Base-by-base conservation (phyloP, 2,329 filamentous ascomycete species). In the Thielaviopsis punctulata region DNA sequence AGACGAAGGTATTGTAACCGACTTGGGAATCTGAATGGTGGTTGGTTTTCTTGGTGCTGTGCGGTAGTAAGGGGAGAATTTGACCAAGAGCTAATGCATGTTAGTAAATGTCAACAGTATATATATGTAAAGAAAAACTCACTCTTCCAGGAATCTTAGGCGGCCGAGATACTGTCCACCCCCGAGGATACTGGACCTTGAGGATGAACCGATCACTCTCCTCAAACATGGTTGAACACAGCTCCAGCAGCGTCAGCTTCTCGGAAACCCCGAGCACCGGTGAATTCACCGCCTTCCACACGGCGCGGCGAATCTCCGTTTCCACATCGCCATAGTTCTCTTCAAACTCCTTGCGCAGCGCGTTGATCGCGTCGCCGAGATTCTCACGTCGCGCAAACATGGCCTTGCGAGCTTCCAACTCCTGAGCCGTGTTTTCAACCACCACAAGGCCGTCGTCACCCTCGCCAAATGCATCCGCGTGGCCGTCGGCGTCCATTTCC, bases 341-440 rank as follows among this genome's bases (percentile, higher is more conserved):
- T 9, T 69, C 65, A 67, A 71, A 68, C 57, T 71, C 69, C 56
- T 62, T 66, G 45, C 65, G 64, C 51, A 71, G 52, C 9, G 69
- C 69, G 52, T 63, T 67, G 19, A 71, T 62, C 33, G 83, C 74
- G 43, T 75, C 70, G 49, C 76, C 71, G 21, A 79, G 66, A 60
- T 86, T 80, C 59, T 76, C 73, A 58, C 79, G 79, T 57, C 77
- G 76, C 54, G 77, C 75, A 63, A 80, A 81, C 68, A 79, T 76
- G 60, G 79, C 75, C 52, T 73, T 75, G 25, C 68, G 62, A 45
- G 82, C 74, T 58, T 76, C 78, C 10, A 78, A 77, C 59, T 75
- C 67, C 51, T 67, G 61, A 2, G 52, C 50, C 27, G 56, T 56
- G 21, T 69, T 66, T 55, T 70, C 67, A 1, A 71, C 63, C 25